Evolutionary conservation across 345 rosid genomes (phyloP).

Genomic region (Moringa oleifera): DNA sequence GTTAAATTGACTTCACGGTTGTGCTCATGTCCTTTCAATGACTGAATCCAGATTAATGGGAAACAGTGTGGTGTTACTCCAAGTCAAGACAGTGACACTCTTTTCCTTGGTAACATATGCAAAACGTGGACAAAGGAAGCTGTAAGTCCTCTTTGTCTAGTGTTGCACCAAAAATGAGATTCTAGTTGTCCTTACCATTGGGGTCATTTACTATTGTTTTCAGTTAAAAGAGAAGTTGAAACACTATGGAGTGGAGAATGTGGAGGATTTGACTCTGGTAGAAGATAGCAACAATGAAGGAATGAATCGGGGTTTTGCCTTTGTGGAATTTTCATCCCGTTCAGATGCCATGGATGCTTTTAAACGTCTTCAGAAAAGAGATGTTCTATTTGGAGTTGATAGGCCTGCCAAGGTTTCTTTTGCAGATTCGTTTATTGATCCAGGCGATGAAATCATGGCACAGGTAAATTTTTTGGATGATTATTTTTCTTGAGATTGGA

Average conservation of each 20-base stretch:
- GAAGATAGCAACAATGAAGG: constrained; percentile 84
- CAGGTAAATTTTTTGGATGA: constrained; percentile 57
- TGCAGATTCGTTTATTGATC: constrained; percentile 94
- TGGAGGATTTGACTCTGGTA: constrained; percentile 87
- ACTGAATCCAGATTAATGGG: constrained; percentile 86
- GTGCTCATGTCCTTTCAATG: constrained; percentile 27
- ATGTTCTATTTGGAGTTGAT: constrained; percentile 90
- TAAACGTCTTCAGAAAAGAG: constrained; percentile 88
- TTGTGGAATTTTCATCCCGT: constrained; percentile 88
- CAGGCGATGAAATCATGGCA: constrained; percentile 94
- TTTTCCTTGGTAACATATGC: constrained; percentile 93
- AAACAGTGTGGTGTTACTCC: constrained; percentile 95
- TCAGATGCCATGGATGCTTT: constrained; percentile 93
- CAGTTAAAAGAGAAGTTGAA: constrained; percentile 96
- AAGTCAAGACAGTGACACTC: constrained; percentile 95
- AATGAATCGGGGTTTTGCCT: constrained; percentile 97
- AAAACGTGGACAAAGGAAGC: constrained; percentile 91
- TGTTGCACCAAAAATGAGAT: constrained; percentile 19
- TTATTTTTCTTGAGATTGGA: constrained; percentile 14
- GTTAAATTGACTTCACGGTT: constrained; percentile 24
- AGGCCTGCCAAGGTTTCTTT: constrained; percentile 95
- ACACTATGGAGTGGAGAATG: constrained; percentile 85
- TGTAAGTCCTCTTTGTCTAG: constrained; percentile 56
- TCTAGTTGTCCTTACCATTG: constrained; percentile 19
- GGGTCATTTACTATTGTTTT: constrained; percentile 34